Percentiles rank a stretch among this genome's conserved stretches.
phyloP scores from a whole-genome alignment of 345 rosid species.

The Aquilaria malaccensis region DNA sequence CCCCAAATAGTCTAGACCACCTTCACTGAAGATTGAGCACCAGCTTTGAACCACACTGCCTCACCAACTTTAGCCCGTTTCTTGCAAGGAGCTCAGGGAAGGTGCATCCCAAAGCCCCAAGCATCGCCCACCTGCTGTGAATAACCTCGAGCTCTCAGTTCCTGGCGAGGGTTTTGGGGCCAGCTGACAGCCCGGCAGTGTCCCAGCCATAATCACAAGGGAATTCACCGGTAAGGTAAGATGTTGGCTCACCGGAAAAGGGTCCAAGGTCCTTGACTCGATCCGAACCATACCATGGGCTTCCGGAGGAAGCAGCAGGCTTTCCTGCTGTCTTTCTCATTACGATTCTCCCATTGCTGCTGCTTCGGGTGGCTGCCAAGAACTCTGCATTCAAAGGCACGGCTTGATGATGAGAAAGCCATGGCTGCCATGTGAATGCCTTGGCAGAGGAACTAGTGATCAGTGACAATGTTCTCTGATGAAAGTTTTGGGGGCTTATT shows the following conservation, averaged over 20 bases:
- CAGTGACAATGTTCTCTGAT: not conserved
- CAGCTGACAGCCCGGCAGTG: slow-evolving; percentile 46
- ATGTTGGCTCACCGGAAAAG: slow-evolving; percentile 35
- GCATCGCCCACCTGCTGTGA: slow-evolving; percentile 47
- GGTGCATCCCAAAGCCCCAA: slow-evolving; percentile 37
- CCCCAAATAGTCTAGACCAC: slow-evolving; percentile 37
- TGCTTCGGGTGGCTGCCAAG: not conserved
- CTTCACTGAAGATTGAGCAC: slow-evolving; percentile 39
- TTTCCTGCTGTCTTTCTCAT: slow-evolving; percentile 27
- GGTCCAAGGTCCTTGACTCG: slow-evolving; percentile 45
- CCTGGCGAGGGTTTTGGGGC: slow-evolving; percentile 48
- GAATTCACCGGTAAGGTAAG: slow-evolving; percentile 41
- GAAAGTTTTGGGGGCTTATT: not conserved
- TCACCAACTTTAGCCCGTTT: slow-evolving; percentile 45
- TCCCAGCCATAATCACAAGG: slow-evolving; percentile 58
- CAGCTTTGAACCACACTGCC: slow-evolving; percentile 48
- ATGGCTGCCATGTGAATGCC: slow-evolving; percentile 16
- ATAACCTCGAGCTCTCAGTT: slow-evolving; percentile 45
- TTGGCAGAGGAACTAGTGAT: not conserved
- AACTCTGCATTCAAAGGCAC: slow-evolving; percentile 16
- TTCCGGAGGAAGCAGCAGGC: slow-evolving; percentile 33
- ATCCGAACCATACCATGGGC: slow-evolving; percentile 44
- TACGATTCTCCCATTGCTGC: slow-evolving; percentile 15
- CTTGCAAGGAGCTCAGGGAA: slow-evolving; percentile 40
- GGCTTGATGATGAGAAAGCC: slow-evolving; percentile 20